Evolutionary conservation across 495 filamentous ascomycete species (phyloP).

Genomic region (Penicillium longicatenatum): DNA sequence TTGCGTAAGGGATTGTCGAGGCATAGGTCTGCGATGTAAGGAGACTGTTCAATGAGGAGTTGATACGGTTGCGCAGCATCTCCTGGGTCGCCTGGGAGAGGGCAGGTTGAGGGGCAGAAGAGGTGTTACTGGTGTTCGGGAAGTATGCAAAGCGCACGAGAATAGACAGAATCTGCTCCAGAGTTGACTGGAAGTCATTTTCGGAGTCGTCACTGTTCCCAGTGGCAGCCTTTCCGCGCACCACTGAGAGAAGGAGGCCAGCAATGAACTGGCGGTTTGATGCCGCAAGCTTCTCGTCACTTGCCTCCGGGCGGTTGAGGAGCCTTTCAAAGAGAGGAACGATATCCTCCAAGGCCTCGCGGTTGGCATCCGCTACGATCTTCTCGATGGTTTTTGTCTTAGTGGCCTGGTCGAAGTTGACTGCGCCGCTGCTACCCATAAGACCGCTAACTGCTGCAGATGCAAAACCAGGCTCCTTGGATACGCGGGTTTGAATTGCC

Average conservation of each 20-base stretch:
- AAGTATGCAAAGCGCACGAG: conserved; percentile 51
- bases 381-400: conserved; percentile 87
- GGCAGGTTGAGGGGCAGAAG: conserved; percentile 38
- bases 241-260: conserved; percentile 46
- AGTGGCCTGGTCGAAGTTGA: conserved; percentile 84
- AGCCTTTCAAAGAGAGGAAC: conserved; percentile 44
- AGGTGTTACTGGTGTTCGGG: conserved; percentile 25
- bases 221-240: conserved; percentile 44
- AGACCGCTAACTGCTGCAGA: conserved; percentile 63
- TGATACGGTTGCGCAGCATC: conserved; percentile 67
- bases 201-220: conserved; percentile 33
- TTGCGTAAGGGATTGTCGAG: conserved; percentile 47
- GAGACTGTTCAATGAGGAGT: conserved; percentile 67
- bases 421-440: conserved; percentile 64
- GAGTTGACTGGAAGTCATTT: conserved; percentile 32
- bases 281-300: conserved; percentile 47
- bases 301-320: conserved; percentile 39
- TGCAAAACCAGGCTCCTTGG: conserved; percentile 61
- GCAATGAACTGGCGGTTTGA: conserved; percentile 51
- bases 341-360: conserved; percentile 45
- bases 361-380: conserved; percentile 64
- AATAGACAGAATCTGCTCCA: conserved; percentile 44
- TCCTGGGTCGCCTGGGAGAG: conserved; percentile 64
- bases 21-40: conserved; percentile 62
- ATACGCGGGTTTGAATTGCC: conserved; percentile 64